Conservation (phyloP, 2,329 filamentous ascomycete species). For the Epichloe coenophiala region DNA sequence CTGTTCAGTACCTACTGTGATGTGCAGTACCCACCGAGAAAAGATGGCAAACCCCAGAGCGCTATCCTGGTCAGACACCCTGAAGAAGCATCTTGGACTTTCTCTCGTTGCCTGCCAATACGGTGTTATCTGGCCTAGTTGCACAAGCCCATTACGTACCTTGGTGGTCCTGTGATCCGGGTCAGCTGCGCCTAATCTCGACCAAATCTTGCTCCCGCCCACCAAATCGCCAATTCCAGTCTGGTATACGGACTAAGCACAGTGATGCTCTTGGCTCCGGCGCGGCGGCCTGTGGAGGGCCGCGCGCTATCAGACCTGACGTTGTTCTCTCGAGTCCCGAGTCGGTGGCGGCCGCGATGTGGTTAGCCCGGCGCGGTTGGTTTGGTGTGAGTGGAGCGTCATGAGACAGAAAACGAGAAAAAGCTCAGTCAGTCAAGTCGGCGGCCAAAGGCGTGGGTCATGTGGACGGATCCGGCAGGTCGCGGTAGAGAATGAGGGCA, state of each 20-base stretch:
- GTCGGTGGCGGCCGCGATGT: slow-evolving; percentile 1
- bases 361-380: slow-evolving; percentile 2
- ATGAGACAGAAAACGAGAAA: not conserved
- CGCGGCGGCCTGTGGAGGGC: slow-evolving; percentile 1
- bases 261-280: not conserved
- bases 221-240: not conserved
- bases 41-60: not conserved
- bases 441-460: slow-evolving; percentile 1
- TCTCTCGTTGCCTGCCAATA: not conserved
- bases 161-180: slow-evolving; percentile 6
- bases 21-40: not conserved
- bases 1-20: not conserved
- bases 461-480: slow-evolving; percentile 6
- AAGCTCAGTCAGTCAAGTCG: too few species aligned
- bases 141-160: slow-evolving; percentile 6
- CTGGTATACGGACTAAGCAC: too few species aligned
- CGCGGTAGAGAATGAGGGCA: not conserved
- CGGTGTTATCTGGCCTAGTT: not conserved
- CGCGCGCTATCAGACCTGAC: not conserved
- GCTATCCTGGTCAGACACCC: not conserved
- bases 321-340: not conserved
- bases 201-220: not conserved
- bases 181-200: slow-evolving; percentile 6
- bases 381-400: not conserved
- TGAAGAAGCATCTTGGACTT: not conserved